A percentile compares a stretch with the other conserved stretches of the same genome.
These are phyloP conservation scores for Yamadazyma endophytica DNA, from an alignment of 805 yeast species.

Conservation along the genomic window DNA sequence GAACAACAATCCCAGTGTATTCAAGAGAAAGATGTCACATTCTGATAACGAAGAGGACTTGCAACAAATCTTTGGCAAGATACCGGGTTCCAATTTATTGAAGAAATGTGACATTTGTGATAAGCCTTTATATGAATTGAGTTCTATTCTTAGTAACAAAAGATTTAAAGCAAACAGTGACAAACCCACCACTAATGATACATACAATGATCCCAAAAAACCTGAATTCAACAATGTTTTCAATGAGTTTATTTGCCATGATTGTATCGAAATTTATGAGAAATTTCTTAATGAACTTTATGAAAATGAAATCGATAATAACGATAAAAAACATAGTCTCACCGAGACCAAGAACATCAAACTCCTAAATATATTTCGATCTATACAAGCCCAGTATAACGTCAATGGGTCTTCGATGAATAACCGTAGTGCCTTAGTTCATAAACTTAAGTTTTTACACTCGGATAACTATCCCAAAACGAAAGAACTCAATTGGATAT, in stretches of 20 bases:
- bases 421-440: no score
- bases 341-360: conserved; percentile 12
- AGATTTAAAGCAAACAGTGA: conserved; percentile 4
- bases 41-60: conserved; percentile 18
- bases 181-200: background rate
- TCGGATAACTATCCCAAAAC: conserved; percentile 5
- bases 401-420: no score
- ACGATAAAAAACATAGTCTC: background rate
- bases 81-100: conserved; percentile 35
- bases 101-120: conserved; percentile 67
- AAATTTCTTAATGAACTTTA: conserved; percentile 40
- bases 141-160: conserved; percentile 29
- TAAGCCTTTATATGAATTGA: conserved; percentile 60
- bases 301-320: conserved; percentile 1
- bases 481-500: conserved; percentile 12
- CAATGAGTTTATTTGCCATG: conserved; percentile 59
- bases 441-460: conserved; percentile 9
- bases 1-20: background rate
- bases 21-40: conserved; percentile 9
- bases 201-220: conserved; percentile 4
- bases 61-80: conserved; percentile 34
- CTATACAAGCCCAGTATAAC: no score
- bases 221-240: conserved; percentile 11
- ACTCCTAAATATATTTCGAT: conserved; percentile 10
- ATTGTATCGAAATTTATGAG: conserved; percentile 58